Evolutionary conservation across 805 yeast species (phyloP), one percentile per base, ranked within the genome.

Genomic region (Yarrowia divulgata): DNA sequence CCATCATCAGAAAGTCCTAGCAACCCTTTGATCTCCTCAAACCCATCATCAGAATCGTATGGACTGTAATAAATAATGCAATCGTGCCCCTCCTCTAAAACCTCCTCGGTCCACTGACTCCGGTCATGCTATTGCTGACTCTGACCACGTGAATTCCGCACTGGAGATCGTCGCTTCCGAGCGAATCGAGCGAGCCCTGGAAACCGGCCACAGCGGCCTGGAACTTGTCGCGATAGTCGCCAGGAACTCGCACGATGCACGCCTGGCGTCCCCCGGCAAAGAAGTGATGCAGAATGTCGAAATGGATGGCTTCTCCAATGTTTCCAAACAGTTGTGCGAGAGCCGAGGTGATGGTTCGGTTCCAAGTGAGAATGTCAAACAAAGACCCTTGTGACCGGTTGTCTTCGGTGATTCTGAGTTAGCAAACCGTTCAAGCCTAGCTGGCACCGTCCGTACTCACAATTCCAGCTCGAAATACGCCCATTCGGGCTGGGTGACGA

Each of bases 301-400:
- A 62, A 1, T 76, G 77, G 3, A 76, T 70, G 40, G 77, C 74
- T 8, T 73, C 67, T 10, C 79, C 79, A n/a, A 71, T 70, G 8
- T 73, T 40, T 2, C 81, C 81, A 8, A 73, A 72, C 60, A 73
- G 74, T 54, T 71, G 66, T 10, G 69, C 19, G 42, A 78, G 43
- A 18, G 76, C 72, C 2, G 70, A 50, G 18, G 68, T 48, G 13
- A 77, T 69, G 23, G 73, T 49, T 39, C 77, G 69, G 60, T 72
- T 71, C 80, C 80, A 78, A 3, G 79, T 73, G 34, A 78, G 67
- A 34, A 71, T 48, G 62, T 78, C 80, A 18, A 73, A 45, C 39
- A 63, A 7, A 14, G 55, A 23, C 13, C 68, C 68, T 29, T 63
- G 68, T 0, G 32, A 8, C 0, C 57, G 46, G 57, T 63, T 49